phyloP scores from a whole-genome alignment of 2,329 filamentous ascomycete species.

The Penicillium hordei region DNA sequence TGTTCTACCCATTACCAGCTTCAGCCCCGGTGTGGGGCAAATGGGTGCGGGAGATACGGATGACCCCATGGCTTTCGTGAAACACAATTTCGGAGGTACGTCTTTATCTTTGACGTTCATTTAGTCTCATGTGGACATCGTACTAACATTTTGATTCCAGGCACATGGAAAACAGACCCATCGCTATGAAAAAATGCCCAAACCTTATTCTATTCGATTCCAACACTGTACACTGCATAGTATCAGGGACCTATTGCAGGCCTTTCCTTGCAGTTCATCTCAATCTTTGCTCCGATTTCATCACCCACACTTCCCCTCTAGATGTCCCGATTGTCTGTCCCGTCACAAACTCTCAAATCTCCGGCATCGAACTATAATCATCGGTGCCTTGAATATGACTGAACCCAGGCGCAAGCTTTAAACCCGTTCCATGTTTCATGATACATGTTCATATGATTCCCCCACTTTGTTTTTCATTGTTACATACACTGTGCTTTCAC shows the following conservation, averaged over 20 bases:
- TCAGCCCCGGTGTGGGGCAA: slow-evolving; percentile 89
- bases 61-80: slow-evolving; percentile 95
- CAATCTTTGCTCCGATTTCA: neutral
- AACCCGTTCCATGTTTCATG: slow-evolving; percentile 10
- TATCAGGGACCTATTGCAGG: neutral
- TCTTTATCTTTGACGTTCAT: neutral
- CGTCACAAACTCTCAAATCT: neutral
- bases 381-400: neutral
- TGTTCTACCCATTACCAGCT: slow-evolving; percentile 92
- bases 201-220: neutral
- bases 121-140: neutral
- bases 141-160: slow-evolving; percentile 24
- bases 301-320: neutral
- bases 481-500: neutral
- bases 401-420: slow-evolving; percentile 1
- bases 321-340: neutral
- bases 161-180: slow-evolving; percentile 41
- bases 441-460: slow-evolving; percentile 13
- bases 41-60: slow-evolving; percentile 89
- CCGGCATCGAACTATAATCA: neutral
- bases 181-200: slow-evolving; percentile 25
- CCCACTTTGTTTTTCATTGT: slow-evolving; percentile 7
- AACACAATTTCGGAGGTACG: slow-evolving; percentile 90
- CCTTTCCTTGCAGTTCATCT: neutral
- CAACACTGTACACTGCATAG: neutral